Base-by-base conservation (phyloP, 2,329 filamentous ascomycete genomes). In the Fusarium sp. region DNA sequence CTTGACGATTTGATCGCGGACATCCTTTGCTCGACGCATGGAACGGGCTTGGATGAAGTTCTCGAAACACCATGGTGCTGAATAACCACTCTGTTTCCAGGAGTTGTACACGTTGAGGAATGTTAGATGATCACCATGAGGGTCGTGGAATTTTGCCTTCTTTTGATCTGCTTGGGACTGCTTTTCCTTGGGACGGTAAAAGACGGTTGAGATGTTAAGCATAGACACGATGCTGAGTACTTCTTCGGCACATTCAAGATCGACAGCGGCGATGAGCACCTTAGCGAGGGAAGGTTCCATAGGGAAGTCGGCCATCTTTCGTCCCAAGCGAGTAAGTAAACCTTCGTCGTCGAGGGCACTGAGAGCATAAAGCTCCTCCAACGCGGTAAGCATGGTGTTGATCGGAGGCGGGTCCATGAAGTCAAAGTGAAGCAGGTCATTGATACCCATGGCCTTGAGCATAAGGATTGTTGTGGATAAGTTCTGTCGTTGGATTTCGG, bases 401-500 rank as follows among this genome's bases (percentile, higher is more conserved):
- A 96, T 96, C 0, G 96, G 96, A 1, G 96, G 96, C 0, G 96
- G 94, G 75, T 99, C 96, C 95, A 99, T 98, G 75, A 99, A 99
- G 80, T 98, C 95, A 75, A 99, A 99, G 77, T 97, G 94, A 15
- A 99, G 86, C 3, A 99, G 84, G 77, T 99, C 96, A 76, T 99
- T 98, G 80, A 99, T 98, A 5, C 97, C 96, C 94, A 99, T 98
- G 1, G 96, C 96, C 78, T 99, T 99, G 50, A 99, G 87, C 92
- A 98, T 97, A 46, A 99, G 86, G 78, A 99, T 98, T 0, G 95
- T 98, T 72, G 92, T 91, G 0, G 93, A 92, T 54, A 99, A 77
- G 75, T 99, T 99, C 78, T 98, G 93, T 2, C 96, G 88, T 77
- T 99, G 96, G 52, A 99, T 99, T 75, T 98, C 96, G 2, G 96